A percentile compares a stretch with the other conserved stretches of the same genome.
These are phyloP conservation scores for Sophora flavescens DNA, from an alignment of 306 rosid species.

Conservation along the genomic window DNA sequence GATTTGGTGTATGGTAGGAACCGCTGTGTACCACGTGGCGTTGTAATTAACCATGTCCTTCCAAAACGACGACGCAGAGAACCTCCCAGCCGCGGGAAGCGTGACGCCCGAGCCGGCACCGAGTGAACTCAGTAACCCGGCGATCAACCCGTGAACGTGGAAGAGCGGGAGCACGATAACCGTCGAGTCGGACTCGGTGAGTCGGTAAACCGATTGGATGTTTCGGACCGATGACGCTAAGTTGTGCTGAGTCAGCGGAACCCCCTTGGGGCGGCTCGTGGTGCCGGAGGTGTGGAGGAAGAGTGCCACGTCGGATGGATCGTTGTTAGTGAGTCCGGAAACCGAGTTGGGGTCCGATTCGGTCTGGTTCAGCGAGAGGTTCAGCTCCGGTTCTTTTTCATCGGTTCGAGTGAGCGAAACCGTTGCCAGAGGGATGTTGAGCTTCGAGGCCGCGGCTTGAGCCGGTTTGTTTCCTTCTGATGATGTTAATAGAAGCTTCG, in stretches of 20 bases:
- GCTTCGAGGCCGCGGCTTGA: slow-evolving; percentile 67
- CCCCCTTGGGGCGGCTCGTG: slow-evolving; percentile 95
- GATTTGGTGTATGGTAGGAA: slow-evolving; percentile 97
- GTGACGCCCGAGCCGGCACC: slow-evolving; percentile 66
- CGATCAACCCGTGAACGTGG: slow-evolving; percentile 86
- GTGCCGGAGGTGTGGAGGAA: slow-evolving; percentile 99
- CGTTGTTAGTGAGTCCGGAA: slow-evolving; percentile 48
- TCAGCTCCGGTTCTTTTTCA: slow-evolving; percentile 36
- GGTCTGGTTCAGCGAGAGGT: slow-evolving; percentile 38
- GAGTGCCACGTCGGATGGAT: slow-evolving; percentile 77
- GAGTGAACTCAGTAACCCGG: slow-evolving; percentile 74
- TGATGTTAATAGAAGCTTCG: slow-evolving; percentile 77
- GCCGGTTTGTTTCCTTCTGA: slow-evolving; percentile 61
- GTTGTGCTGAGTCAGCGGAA: slow-evolving; percentile 82
- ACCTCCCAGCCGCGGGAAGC: slow-evolving; percentile 77
- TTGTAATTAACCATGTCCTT: slow-evolving; percentile 67
- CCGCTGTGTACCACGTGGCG: slow-evolving; percentile 96
- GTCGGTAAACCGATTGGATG: slow-evolving; percentile 75
- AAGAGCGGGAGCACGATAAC: slow-evolving; percentile 84
- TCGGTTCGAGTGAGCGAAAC: slow-evolving; percentile 51
- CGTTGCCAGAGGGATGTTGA: slow-evolving; percentile 59
- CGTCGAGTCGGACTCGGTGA: slow-evolving; percentile 80
- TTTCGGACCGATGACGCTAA: slow-evolving; percentile 72
- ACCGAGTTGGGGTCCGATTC: slow-evolving; percentile 29
- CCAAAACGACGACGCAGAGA: slow-evolving; percentile 92